Base-by-base conservation (phyloP, 2,329 filamentous ascomycete species). In the Didymella pinodella region DNA sequence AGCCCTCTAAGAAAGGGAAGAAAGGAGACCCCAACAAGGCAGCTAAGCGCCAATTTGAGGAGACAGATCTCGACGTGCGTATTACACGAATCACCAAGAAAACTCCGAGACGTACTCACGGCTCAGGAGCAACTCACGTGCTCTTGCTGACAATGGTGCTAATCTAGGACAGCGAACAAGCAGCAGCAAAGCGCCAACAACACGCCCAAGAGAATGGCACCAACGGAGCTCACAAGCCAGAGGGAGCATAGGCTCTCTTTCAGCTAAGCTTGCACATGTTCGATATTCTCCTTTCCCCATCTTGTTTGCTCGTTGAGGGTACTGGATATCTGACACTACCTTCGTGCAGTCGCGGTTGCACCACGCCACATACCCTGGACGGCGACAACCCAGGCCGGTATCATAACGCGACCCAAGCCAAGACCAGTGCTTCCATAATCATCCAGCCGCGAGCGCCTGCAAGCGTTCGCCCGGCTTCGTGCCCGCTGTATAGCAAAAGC, bases 61-160 rank as follows among this genome's bases (percentile, higher is more conserved):
- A 79, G 57, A 77, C 79, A 47, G 79, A 78, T 62, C 69, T 82
- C 62, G 79, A 82, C 72, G 80, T 82, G 78, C 71, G 80, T 81
- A 65, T 61, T 22, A 55, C 65, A 63, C 60, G 59, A 63, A 40
- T 52, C 29, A 61, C 47, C 41, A 68, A 69, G 58, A 53, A 69
- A 61, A 53, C 60, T 58, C 61, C 64, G 57, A 65, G 59, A 56
- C 55, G 60, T 58, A 58, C 28, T 54, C 36, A 57, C 59, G 67
- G 52, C 61, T 54, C 54, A 52, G 65, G 67, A 62, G 64, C 61
- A 66, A 54, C 20, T 64, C 61, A 67, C 50, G 61, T 56, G 56
- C 59, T 62, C 49, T 64, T 69, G 68, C 74, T 77, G 69, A 76
- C 75, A 54, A 67, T 54, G 63, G 57, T 68, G 72, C 73, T 76